Evolutionary conservation across 1,284 basidiomycete species (phyloP), one percentile per base, ranked within the genome.

Genomic region (Cutaneotrichosporon cavernicola): DNA sequence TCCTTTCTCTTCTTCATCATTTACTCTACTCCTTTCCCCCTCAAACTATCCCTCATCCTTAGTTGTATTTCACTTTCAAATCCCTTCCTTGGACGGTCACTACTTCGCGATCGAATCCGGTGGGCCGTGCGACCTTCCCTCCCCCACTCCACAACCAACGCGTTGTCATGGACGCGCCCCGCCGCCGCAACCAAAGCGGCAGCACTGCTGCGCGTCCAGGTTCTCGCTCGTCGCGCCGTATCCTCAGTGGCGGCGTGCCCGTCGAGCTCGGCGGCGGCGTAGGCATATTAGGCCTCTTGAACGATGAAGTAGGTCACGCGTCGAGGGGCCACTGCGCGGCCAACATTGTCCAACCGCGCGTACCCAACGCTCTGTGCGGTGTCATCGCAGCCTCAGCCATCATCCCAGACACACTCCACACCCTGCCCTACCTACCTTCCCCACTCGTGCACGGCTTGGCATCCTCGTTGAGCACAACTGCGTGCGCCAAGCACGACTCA

Each of bases 251-350:
- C 7, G 65, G 65, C 14, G 61, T 66, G 5, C 66, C 70, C 4
- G 71, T 76, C 30, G 58, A 73, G 21, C 68, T 75, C 7, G 76
- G 76, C 22, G 76, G 76, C n/a, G 76, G 76, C 22, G 71, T 69
- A 11, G 75, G 75, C 22, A 66, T 68, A 5, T 61, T 76, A 30
- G 75, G 73, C 21, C 59, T 65, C 13, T 31, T 58, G 21, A 60
- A 21, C 22, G 60, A 66, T 50, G 64, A 68, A 60, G 67, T 66
- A 51, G 56, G 67, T 68, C 55, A 56, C 55, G 38, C 55, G 38
- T 56, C 36, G n/a, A 21, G n/a, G 18, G 13, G 18, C 5, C 43
- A n/a, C 43, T 18, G 18, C 18, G 43, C 18, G 43, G 16, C 18
- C 43, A 46, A 46, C 43, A 46, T 46, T 46, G 43, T 46, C 43